Evolutionary conservation across 1,139 yeast genomes (phyloP).

Genomic region (Yamadazyma mexicana): DNA sequence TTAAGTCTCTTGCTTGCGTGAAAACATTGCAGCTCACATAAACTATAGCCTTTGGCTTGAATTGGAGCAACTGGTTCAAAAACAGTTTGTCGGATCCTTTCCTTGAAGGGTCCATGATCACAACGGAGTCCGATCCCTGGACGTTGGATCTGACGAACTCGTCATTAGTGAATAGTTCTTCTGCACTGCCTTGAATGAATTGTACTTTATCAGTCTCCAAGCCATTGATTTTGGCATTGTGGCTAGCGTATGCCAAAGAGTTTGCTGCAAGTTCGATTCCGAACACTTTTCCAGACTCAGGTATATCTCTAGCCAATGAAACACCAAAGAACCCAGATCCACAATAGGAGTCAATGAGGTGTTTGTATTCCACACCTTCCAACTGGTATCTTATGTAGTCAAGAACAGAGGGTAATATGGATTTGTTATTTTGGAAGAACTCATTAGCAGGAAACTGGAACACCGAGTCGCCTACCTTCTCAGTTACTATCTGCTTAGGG

Average conservation of each 20-base stretch:
- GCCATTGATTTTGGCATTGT: conserved; percentile 42
- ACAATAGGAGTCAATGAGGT: conserved; percentile 45
- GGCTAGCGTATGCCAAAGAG: conserved; percentile 37
- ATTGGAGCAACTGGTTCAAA: conserved; percentile 34
- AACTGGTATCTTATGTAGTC: conserved; percentile 32
- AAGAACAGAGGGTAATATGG: conserved; percentile 36
- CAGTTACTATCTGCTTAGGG: conserved; percentile 76
- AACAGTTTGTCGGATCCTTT: conserved; percentile 40
- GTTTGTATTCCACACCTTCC: conserved; percentile 20
- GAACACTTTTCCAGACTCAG: conserved; percentile 34
- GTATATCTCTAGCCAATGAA: conserved; percentile 30
- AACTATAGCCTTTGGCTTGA: conserved; percentile 37
- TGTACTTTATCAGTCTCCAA: conserved; percentile 26
- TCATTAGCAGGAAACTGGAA: conserved; percentile 92
- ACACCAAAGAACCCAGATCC: conserved; percentile 51
- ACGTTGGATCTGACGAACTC: conserved; percentile 26
- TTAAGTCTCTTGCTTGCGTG: conserved; percentile 47
- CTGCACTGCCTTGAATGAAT: conserved; percentile 41
- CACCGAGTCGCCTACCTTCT: conserved; percentile 68
- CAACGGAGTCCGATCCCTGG: conserved; percentile 34
- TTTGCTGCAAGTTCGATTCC: conserved; percentile 42
- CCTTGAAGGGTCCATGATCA: conserved; percentile 49
- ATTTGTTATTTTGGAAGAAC: conserved; percentile 92
- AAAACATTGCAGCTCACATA: conserved; percentile 49
- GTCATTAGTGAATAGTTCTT: conserved; percentile 29